Conservation (phyloP, 2,329 filamentous ascomycete species). For the Parascedosporium putredinis region DNA sequence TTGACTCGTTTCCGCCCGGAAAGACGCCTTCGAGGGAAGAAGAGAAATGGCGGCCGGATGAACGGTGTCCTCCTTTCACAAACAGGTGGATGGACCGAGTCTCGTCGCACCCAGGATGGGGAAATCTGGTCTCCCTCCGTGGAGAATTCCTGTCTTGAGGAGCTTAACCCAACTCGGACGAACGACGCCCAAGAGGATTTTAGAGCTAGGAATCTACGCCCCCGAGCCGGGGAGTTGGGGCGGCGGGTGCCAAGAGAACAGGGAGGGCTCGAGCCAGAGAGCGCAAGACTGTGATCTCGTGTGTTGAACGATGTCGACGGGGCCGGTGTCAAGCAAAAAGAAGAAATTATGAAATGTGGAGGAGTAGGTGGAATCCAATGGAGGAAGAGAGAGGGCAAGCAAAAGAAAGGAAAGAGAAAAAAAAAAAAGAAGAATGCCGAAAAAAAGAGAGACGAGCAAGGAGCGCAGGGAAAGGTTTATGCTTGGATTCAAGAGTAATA, state of each 20-base stretch:
- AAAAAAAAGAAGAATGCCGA: conserved; percentile 5
- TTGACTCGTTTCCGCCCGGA: background rate
- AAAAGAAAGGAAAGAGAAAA: background rate
- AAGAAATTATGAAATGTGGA: too few relatives aligned
- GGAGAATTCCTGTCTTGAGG: background rate
- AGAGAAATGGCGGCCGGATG: background rate
- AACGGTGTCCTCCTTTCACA: background rate
- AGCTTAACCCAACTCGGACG: background rate
- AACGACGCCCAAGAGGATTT: too few relatives aligned
- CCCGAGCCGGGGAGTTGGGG: too few relatives aligned
- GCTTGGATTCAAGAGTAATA: too few relatives aligned
- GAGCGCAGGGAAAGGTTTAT: too few relatives aligned
- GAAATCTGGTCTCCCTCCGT: too few relatives aligned
- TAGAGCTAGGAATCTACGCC: too few relatives aligned
- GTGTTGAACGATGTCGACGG: too few relatives aligned
- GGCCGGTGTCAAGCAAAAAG: too few relatives aligned
- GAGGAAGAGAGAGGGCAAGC: background rate
- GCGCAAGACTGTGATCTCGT: background rate
- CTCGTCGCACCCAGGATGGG: background rate
- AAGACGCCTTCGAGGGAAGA: background rate
- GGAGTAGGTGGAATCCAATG: too few relatives aligned
- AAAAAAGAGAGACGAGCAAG: too few relatives aligned
- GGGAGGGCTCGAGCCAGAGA: background rate
- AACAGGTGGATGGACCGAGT: background rate
- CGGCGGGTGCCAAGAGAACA: background rate